Evolutionary conservation across 1,284 basidiomycete species (phyloP).

Genomic region (Bjerkandera adusta): DNA sequence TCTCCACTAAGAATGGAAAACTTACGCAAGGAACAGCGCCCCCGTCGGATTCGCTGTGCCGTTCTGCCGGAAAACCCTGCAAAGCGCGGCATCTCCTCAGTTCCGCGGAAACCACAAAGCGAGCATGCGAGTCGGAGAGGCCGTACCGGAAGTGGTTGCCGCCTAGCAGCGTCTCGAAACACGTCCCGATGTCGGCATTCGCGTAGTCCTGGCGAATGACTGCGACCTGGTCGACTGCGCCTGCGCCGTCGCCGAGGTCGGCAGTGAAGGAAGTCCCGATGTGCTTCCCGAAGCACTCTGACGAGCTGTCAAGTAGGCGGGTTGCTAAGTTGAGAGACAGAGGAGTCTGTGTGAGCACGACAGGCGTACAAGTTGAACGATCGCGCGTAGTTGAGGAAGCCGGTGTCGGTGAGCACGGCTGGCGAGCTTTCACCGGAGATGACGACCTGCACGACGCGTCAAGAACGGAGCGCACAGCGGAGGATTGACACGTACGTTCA

Average conservation of each 20-base stretch:
- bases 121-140: background rate
- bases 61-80: constrained; percentile 70
- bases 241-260: constrained; percentile 67
- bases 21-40: constrained; percentile 68
- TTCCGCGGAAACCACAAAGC: background rate
- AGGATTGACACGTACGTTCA: constrained; percentile 31
- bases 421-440: constrained; percentile 62
- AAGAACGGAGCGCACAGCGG: background rate
- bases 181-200: constrained; percentile 49
- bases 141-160: constrained; percentile 60
- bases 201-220: constrained; percentile 68
- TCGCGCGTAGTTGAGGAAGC: constrained; percentile 53
- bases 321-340: background rate
- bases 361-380: constrained; percentile 56
- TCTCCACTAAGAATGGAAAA: constrained; percentile 13
- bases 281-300: constrained; percentile 69
- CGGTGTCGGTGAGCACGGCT: constrained; percentile 60
- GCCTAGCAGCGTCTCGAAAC: constrained; percentile 56
- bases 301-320: constrained; percentile 44
- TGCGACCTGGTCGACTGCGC: constrained; percentile 46
- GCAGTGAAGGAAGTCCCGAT: constrained; percentile 59
- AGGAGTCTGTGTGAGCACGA: background rate
- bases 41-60: constrained; percentile 52
- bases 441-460: constrained; percentile 38
- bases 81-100: background rate